Conservation (phyloP, 768 basidiomycete genomes). For the Tylopilus subfusipes region DNA sequence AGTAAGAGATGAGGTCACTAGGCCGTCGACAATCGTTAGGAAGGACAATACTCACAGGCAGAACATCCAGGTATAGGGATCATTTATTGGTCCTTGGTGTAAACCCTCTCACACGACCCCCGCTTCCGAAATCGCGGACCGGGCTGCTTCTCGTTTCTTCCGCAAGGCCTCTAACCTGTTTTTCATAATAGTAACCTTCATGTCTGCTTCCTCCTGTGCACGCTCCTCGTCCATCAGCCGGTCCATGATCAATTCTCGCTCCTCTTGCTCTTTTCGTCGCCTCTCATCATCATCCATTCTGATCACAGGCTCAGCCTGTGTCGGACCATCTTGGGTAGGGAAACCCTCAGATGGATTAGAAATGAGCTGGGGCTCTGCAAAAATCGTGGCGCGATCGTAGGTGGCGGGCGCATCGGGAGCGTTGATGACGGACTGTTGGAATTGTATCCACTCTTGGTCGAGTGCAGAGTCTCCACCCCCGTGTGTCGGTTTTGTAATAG, state of each 20-base stretch:
- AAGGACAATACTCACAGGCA: not conserved
- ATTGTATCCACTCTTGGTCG: conserved; percentile 71
- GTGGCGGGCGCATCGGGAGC: conserved; percentile 41
- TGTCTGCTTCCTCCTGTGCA: conserved; percentile 85
- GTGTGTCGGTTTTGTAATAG: not conserved
- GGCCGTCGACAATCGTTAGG: not conserved
- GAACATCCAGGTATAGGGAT: not conserved
- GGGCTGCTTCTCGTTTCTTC: conserved; percentile 40
- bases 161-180: conserved; percentile 58
- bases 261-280: conserved; percentile 59
- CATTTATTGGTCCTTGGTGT: not conserved
- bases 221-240: conserved; percentile 79
- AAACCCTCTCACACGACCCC: conserved; percentile 11
- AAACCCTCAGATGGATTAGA: conserved; percentile 48
- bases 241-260: conserved; percentile 82
- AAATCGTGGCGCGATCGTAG: conserved; percentile 67
- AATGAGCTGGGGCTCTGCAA: conserved; percentile 63
- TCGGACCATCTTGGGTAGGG: conserved; percentile 33
- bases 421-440: conserved; percentile 62
- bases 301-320: conserved; percentile 12
- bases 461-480: conserved; percentile 32
- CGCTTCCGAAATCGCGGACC: conserved; percentile 16
- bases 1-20: not conserved
- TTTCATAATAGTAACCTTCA: conserved; percentile 64
- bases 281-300: conserved; percentile 36